phyloP scores from a whole-genome alignment of 2,329 filamentous ascomycete genomes.

The Hypoxylon sp. region DNA sequence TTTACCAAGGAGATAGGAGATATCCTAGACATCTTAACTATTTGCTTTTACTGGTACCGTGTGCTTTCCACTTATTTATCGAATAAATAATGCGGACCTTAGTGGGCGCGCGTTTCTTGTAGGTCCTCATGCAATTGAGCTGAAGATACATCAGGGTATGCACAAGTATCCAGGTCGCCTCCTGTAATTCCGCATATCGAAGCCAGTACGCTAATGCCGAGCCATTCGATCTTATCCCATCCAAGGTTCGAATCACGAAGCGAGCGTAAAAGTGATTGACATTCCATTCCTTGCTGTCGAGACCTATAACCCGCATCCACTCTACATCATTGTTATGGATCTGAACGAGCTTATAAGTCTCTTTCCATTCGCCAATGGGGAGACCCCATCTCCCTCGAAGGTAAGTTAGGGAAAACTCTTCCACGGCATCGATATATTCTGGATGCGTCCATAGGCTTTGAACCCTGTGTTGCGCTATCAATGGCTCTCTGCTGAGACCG shows the following conservation, averaged over 20 bases:
- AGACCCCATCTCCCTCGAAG: constrained; percentile 37
- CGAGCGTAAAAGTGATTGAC: constrained; percentile 48
- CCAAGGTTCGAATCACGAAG: constrained; percentile 39
- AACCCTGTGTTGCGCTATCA: constrained; percentile 39
- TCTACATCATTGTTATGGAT: constrained; percentile 3
- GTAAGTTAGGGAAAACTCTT: constrained; percentile 41
- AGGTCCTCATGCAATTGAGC: constrained; percentile 45
- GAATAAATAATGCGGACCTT: constrained; percentile 34
- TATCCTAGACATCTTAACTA: background rate
- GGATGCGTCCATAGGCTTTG: constrained; percentile 45
- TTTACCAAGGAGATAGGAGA: background rate
- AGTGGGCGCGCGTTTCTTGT: constrained; percentile 22
- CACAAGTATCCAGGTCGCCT: constrained; percentile 48
- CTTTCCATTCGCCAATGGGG: constrained; percentile 39
- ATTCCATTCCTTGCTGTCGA: constrained; percentile 5
- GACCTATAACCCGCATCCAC: constrained; percentile 7
- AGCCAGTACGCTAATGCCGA: constrained; percentile 45
- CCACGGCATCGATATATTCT: constrained; percentile 31
- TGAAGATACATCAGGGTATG: constrained; percentile 50
- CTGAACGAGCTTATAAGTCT: constrained; percentile 33
- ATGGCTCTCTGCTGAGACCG: constrained; percentile 40
- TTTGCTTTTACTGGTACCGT: background rate
- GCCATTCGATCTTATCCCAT: constrained; percentile 22
- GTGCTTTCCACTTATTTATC: constrained; percentile 18
- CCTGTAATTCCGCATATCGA: constrained; percentile 26